Evolutionary conservation across 805 yeast genomes (phyloP).

Genomic region (Ogataea minuta): DNA sequence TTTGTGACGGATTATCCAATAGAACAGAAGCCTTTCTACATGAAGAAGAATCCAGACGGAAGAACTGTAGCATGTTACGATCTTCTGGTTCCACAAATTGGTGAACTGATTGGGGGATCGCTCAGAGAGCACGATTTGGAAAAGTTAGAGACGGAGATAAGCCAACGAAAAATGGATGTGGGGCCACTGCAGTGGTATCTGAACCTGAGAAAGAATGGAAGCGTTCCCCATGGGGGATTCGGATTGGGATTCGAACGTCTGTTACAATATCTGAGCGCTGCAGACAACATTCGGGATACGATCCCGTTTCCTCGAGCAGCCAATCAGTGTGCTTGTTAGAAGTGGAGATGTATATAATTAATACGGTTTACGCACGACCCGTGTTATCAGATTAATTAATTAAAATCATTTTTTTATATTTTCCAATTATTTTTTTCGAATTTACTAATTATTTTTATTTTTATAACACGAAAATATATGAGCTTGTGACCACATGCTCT

Average conservation of each 20-base stretch:
- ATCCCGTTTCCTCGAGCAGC: slow-evolving; percentile 83
- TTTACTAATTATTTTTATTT: slow-evolving; percentile 4
- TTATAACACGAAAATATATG: slow-evolving; percentile 6
- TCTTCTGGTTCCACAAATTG: slow-evolving; percentile 83
- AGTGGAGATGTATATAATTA: slow-evolving; percentile 2
- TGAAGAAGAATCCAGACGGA: slow-evolving; percentile 54
- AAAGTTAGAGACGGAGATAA: slow-evolving; percentile 48
- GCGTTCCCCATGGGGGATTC: slow-evolving; percentile 94
- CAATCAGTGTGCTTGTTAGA: slow-evolving; percentile 45
- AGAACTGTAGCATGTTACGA: slow-evolving; percentile 88
- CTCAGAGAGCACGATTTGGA: slow-evolving; percentile 72
- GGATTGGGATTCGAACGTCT: slow-evolving; percentile 94
- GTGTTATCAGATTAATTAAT: background rate
- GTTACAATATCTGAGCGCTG: slow-evolving; percentile 65
- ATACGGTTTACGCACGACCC: slow-evolving; percentile 5
- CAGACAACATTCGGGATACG: slow-evolving; percentile 81
- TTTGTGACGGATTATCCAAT: slow-evolving; percentile 88
- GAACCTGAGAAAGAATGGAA: slow-evolving; percentile 69
- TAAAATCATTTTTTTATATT: slow-evolving; percentile 5
- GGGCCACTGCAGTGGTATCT: slow-evolving; percentile 77
- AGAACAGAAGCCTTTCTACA: slow-evolving; percentile 83
- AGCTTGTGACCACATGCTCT: slow-evolving; percentile 6
- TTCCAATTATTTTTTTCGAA: slow-evolving; percentile 7
- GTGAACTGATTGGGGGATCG: slow-evolving; percentile 94
- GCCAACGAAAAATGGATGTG: slow-evolving; percentile 51